Evolutionary conservation across 202 grass and related monocot genomes (phyloP), one percentile per base, ranked within the genome.

Genomic region (Zoysia matrella): DNA sequence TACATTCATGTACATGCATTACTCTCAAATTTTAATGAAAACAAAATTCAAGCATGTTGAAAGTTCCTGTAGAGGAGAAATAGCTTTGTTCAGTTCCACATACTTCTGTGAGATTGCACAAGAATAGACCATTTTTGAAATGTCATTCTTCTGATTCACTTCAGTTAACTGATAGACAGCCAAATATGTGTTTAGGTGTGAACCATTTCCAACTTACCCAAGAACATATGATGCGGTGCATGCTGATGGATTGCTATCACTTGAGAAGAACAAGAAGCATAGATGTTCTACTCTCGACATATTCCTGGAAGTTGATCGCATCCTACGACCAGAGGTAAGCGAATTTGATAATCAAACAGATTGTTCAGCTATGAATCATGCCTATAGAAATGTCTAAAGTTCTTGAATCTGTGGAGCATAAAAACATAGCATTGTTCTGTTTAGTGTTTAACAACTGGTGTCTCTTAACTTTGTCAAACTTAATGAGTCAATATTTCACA

Each of bases 211-310:
- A 74, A 89, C 97, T 51, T 99, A 96, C 84, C 96, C 96, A 52
- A 94, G 96, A 89, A 96, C 96, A 82, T 99, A 99, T 87, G 96
- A 99, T 91, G 90, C 94, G 96, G 93, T 99, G 67, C 96, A 99
- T 71, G 93, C 91, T 79, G 89, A 99, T 80, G 96, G 96, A 49
- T 84, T 99, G 79, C 78, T 99, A 45, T 96, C 93, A 58, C 89
- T 99, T 79, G 87, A 92, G 72, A 85, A 76, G 73, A 65, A 22
- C 52, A 67, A 78, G 3, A 96, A 90, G 65, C 84, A 79, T 69
- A 90, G 91, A 71, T 99, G 96, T 83, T 89, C 91, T 52, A 89
- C 85, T 69, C 83, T 99, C 66, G 91, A 96, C 60, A 99, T 94
- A 78, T 96, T 99, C 74, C 74, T 99, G 80, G 96, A 99, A 90